Evolutionary conservation across 2,329 filamentous ascomycete genomes (phyloP), one percentile per base, ranked within the genome.

Genomic region (Fusarium sp.): DNA sequence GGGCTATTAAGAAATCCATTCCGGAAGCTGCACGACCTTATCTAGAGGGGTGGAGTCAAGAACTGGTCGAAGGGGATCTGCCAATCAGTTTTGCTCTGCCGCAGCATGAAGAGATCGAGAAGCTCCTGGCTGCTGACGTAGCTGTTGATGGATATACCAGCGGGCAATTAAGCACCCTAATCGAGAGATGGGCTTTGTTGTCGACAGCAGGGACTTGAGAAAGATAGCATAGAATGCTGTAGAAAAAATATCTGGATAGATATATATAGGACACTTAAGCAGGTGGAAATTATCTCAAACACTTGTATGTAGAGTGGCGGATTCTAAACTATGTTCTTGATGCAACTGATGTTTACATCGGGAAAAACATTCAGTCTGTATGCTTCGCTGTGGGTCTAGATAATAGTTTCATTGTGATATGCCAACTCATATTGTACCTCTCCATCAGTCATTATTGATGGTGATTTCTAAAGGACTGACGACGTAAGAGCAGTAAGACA

Each of bases 21-120:
- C 55, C 55, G 8, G 31, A 38, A 17, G 3, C 55, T 44, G 55
- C 55, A 17, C 24, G 39, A 8, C 39, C 51, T 5, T 36, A 54
- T 54, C 38, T 54, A 2, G 31, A 44, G 15, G 38, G 48, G 11
- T 58, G 38, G 48, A 31, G 48, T 10, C 48, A 58, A 44, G 48
- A 58, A 26, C 14, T 31, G 3, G 39, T 43, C 13, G 55, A 44
- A 10, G 54, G 17, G 31, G 31, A 44, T 4, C 10, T 18, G n/a
- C 31, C 39, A 8, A 10, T 58, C 6, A 44, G 49, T 8, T 58
- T 58, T 44, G 31, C 48, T 14, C 15, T 55, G 9, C 55, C 38
- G 39, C 31, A 33, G 1, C 22, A 24, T 13, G 10, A 28, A 11
- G 55, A 54, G 5, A 26, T 58, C 14, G 28, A 9, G 8, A 15